Base-by-base conservation (phyloP, 768 basidiomycete species). In the Pleurotus sapidus region DNA sequence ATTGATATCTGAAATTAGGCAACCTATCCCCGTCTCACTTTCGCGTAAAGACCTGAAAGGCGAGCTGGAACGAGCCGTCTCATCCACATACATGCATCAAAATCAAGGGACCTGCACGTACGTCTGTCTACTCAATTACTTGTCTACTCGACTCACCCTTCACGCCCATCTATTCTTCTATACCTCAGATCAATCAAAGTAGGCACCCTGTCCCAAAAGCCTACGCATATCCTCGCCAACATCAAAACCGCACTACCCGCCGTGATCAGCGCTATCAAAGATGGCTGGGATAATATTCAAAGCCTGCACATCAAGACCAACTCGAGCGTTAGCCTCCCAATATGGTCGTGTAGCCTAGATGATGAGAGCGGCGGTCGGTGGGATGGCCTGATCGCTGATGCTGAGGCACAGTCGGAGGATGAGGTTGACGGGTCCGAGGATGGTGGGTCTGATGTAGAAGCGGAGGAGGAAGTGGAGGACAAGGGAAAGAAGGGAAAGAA, bases 1-100 rank as follows among this genome's bases (percentile, higher is more conserved):
- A 24, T 43, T 54, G 51, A 54, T 54, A n/a, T 42, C 42, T 24
- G 46, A 18, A 49, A 59, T 4, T 57, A 98, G 95, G 74, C 93
- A 96, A 70, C 97, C 97, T 1, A 92, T 98, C 30, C 94, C 97
- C 1, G 96, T 98, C n/a, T 87, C 84, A 61, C 70, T 99, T 53
- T 87, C 82, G 9, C 84, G 88, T 20, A 95, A 94, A 67, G 91
- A 96, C 71, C 80, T 99, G 58, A 98, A 98, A 70, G 82, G 79
- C 47, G 95, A 98, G 65, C 82, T 99, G 8, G 95, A 96, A 69
- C 86, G 88, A 46, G 96, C 96, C 15, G 86, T 99, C 61, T 87
- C 87, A 3, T 94, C 95, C 9, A 95, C 96, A 2, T 97, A 97
- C 71, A 91, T 97, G 88, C 91, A 95, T 70, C 91, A 95, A 72